Conservation (phyloP, 106 monocot genomes). For the Vanilla planifolia region DNA sequence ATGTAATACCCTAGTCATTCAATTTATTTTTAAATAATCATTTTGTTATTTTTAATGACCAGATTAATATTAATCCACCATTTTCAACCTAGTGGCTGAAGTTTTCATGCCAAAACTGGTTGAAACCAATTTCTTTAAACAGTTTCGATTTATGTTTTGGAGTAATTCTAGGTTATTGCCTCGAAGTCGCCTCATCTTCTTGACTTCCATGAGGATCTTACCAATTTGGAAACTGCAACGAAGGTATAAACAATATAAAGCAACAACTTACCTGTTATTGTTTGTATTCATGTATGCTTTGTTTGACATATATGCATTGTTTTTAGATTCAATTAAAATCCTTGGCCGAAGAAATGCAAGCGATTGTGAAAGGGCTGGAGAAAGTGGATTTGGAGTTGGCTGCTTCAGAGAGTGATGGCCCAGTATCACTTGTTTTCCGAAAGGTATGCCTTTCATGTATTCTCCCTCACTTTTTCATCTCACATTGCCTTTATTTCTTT, state of each 20-base stretch:
- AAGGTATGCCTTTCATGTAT: constrained; percentile 36
- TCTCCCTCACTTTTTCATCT: not conserved
- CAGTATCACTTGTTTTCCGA: constrained; percentile 81
- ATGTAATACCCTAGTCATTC: too few relatives aligned
- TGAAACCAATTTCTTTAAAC: too few relatives aligned
- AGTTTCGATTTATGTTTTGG: too few relatives aligned
- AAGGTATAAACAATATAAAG: constrained; percentile 38
- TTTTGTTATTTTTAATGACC: too few relatives aligned
- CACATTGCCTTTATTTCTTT: not conserved
- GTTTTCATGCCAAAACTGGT: too few relatives aligned
- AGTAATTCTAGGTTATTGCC: constrained; percentile 84
- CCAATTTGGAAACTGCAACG: constrained; percentile 80
- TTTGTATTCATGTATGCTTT: not conserved
- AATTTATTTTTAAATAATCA: too few relatives aligned
- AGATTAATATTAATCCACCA: too few relatives aligned
- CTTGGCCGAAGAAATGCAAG: constrained; percentile 99
- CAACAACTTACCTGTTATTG: not conserved
- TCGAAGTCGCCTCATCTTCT: constrained; percentile 72
- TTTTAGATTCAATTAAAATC: constrained; percentile 79
- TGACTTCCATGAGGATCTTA: constrained; percentile 74
- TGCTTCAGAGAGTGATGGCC: constrained; percentile 94
- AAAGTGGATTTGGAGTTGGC: constrained; percentile 71
- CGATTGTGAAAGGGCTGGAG: constrained; percentile 83
- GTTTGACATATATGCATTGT: not conserved
- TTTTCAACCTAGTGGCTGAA: too few relatives aligned